Conservation (phyloP, 495 filamentous ascomycete species). For the Beverwykella pulmonaria region DNA sequence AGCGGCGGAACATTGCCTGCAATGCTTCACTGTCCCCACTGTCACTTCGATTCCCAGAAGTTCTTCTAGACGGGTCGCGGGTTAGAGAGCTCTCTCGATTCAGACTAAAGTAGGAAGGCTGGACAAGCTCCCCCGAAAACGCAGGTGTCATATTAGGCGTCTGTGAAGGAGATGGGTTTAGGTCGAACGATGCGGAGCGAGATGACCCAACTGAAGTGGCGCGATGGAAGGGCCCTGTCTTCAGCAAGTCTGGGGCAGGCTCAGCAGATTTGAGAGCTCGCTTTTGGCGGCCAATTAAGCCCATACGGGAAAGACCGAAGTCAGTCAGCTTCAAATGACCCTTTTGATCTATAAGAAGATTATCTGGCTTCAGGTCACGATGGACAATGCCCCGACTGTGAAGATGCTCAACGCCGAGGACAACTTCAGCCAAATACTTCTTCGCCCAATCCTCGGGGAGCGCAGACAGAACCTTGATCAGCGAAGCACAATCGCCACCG, state of each 20-base stretch:
- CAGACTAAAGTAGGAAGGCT: slow-evolving; percentile 93
- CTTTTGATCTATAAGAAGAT: slow-evolving; percentile 94
- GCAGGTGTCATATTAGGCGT: slow-evolving; percentile 92
- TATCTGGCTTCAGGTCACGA: slow-evolving; percentile 95
- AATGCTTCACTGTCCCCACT: slow-evolving; percentile 86
- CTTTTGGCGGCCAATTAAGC: slow-evolving; percentile 93
- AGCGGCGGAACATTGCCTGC: slow-evolving; percentile 77
- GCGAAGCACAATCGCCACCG: slow-evolving; percentile 92
- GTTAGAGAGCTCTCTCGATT: slow-evolving; percentile 63
- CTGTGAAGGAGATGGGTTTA: slow-evolving; percentile 72
- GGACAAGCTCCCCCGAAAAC: slow-evolving; percentile 62
- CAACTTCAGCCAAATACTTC: slow-evolving; percentile 94
- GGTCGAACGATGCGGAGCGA: slow-evolving; percentile 92
- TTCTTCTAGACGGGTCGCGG: slow-evolving; percentile 74
- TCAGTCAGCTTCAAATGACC: slow-evolving; percentile 97
- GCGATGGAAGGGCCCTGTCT: slow-evolving; percentile 86
- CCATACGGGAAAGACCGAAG: slow-evolving; percentile 97
- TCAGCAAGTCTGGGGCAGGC: slow-evolving; percentile 84
- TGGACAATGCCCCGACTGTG: slow-evolving; percentile 94
- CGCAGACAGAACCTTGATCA: slow-evolving; percentile 89
- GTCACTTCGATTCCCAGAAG: slow-evolving; percentile 88
- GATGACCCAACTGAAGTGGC: slow-evolving; percentile 78
- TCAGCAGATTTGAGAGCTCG: slow-evolving; percentile 76
- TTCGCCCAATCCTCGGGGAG: slow-evolving; percentile 96
- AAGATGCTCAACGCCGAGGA: slow-evolving; percentile 92